Percentiles rank a stretch among this genome's conserved stretches.
Evolutionary conservation across 257 asterid genomes (phyloP).

Genomic region (Henckelia pumila): DNA sequence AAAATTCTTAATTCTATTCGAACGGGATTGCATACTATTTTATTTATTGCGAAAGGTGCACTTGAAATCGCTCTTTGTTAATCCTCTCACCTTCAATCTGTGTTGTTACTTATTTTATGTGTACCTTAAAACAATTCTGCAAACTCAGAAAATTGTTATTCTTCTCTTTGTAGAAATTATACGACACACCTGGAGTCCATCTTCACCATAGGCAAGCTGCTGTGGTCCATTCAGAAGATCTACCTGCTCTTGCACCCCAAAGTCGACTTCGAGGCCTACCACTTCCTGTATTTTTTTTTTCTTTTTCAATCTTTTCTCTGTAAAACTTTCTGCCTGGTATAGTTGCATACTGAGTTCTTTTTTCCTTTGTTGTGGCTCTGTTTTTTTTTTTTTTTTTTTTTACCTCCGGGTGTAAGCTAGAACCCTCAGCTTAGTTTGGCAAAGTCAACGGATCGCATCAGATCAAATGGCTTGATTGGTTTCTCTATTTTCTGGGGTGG

Average conservation of each 20-base stretch:
- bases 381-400: conserved; percentile 7
- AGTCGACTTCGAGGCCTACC: conserved; percentile 90
- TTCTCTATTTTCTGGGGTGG: conserved; percentile 98
- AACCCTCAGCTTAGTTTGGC: conserved; percentile 37
- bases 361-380: not conserved
- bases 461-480: conserved; percentile 69
- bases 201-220: conserved; percentile 99
- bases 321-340: conserved; percentile 12
- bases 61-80: not conserved
- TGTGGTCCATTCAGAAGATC: conserved; percentile 84
- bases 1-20: not conserved
- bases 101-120: not conserved
- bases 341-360: conserved; percentile 8
- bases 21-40: not conserved
- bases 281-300: conserved; percentile 58
- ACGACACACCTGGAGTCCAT: conserved; percentile 98
- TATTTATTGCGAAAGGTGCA: not conserved
- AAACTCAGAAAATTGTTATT: not conserved
- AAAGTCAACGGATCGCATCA: conserved; percentile 40
- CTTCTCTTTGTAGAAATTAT: conserved; percentile 58
- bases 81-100: not conserved
- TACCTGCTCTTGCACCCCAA: conserved; percentile 93
- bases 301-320: conserved; percentile 18
- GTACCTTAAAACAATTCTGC: conserved; percentile 6
- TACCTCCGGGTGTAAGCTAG: conserved; percentile 35